A percentile compares a stretch with the other conserved stretches of the same genome.
Conservation (phyloP, 306 rosid genomes). For the Cyclanthera cordifolia region DNA sequence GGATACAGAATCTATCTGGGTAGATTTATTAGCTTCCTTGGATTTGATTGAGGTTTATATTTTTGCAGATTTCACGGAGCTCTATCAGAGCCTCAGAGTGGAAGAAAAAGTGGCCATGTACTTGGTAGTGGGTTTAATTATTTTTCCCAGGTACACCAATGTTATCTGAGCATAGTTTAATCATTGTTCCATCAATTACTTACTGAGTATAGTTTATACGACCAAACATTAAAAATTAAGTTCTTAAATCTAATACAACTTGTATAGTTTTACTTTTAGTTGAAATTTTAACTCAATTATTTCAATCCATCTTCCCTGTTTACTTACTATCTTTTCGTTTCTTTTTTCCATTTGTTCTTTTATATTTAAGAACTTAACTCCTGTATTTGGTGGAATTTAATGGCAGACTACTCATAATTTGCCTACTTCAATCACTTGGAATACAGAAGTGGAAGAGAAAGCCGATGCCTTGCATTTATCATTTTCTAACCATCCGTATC, state of each 20-base stretch:
- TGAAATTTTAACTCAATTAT: background rate
- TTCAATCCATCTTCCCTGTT: background rate
- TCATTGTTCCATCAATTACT: no score
- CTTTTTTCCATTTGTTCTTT: background rate
- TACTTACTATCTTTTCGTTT: background rate
- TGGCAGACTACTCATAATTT: background rate
- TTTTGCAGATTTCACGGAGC: conserved; percentile 11
- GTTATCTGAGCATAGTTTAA: no score
- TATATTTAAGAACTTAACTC: background rate
- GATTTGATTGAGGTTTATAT: conserved; percentile 1
- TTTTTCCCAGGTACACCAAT: conserved; percentile 2
- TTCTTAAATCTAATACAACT: no score
- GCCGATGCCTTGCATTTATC: conserved; percentile 17
- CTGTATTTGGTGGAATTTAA: background rate
- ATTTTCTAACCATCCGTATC: conserved; percentile 42
- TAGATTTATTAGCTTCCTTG: background rate
- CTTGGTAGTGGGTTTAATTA: background rate
- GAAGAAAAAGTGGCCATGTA: conserved; percentile 2
- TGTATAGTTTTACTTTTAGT: background rate
- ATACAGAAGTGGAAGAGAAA: conserved; percentile 27
- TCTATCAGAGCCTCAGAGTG: conserved; percentile 1
- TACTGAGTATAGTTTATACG: no score
- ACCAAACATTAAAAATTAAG: no score
- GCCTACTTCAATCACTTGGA: conserved; percentile 24
- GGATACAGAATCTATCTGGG: background rate